These are phyloP conservation scores for Arctium lappa DNA, from an alignment of 129 eudicot species.

Conservation along the genomic window DNA sequence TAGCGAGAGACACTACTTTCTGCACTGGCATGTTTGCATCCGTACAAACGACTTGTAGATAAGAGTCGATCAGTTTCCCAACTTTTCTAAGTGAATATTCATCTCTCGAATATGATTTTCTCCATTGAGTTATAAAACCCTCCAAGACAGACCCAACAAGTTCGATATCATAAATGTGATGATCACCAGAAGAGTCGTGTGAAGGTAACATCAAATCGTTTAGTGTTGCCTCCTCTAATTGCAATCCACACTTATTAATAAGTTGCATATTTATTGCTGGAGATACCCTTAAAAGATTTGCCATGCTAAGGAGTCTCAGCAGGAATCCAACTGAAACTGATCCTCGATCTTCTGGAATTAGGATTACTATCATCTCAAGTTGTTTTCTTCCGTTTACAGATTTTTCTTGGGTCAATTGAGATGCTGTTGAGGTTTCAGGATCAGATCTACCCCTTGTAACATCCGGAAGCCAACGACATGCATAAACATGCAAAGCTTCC, in stretches of 20 bases:
- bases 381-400: constrained; percentile 30
- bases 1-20: constrained; percentile 57
- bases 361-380: constrained; percentile 57
- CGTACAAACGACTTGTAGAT: constrained; percentile 53
- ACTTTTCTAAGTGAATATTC: constrained; percentile 34
- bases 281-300: constrained; percentile 43
- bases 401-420: constrained; percentile 28
- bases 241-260: constrained; percentile 47
- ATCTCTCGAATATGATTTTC: constrained; percentile 35
- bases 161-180: constrained; percentile 46
- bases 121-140: constrained; percentile 55
- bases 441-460: constrained; percentile 21
- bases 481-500: constrained; percentile 81
- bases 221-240: constrained; percentile 53
- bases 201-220: constrained; percentile 47
- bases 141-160: constrained; percentile 50
- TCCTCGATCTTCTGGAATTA: constrained; percentile 61
- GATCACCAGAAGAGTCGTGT: constrained; percentile 22
- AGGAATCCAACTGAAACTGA: constrained; percentile 73
- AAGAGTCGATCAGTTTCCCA: constrained; percentile 57
- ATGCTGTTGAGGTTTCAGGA: constrained; percentile 32
- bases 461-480: constrained; percentile 67
- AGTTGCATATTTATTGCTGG: constrained; percentile 47
- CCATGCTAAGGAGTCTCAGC: constrained; percentile 51
- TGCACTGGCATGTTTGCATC: constrained; percentile 48